Conservation (phyloP, 78 protist genomes). For the Tieghemostelium lacteum region DNA sequence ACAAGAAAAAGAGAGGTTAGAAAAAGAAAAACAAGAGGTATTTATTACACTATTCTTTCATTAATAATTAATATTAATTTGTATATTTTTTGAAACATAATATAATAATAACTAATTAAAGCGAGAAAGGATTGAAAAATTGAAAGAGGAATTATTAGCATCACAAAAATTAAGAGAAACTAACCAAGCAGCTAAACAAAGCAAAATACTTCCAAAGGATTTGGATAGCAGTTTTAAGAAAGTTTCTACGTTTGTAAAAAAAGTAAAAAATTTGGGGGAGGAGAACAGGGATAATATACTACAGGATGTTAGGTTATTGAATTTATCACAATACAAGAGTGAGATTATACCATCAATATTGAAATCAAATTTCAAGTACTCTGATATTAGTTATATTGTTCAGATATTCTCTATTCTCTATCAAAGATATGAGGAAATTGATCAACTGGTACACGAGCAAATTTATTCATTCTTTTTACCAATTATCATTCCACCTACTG, state of each 20-base stretch:
- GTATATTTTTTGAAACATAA: too few relatives aligned
- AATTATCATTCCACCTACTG: not conserved
- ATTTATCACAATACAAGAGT: slow-evolving; percentile 31
- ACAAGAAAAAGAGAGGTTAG: not conserved
- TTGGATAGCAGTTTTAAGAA: slow-evolving; percentile 37
- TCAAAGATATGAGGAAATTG: slow-evolving; percentile 56
- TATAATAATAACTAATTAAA: not conserved
- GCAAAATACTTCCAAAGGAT: slow-evolving; percentile 1
- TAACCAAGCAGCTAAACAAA: not conserved
- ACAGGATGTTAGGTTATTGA: slow-evolving; percentile 19
- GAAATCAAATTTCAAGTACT: slow-evolving; percentile 37
- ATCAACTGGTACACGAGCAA: not conserved
- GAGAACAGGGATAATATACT: slow-evolving; percentile 31
- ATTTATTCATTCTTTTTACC: slow-evolving; percentile 35
- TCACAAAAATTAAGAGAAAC: not conserved
- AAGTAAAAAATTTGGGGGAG: slow-evolving; percentile 19
- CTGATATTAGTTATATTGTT: slow-evolving; percentile 18
- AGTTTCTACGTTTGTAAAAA: slow-evolving; percentile 47
- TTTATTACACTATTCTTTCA: too few relatives aligned
- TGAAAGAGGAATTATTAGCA: slow-evolving; percentile 23
- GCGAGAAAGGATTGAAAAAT: slow-evolving; percentile 21
- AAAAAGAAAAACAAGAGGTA: slow-evolving; percentile 18
- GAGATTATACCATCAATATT: slow-evolving; percentile 62
- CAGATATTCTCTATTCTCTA: slow-evolving; percentile 29
- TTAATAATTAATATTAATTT: too few relatives aligned